Conservation (phyloP, 306 rosid species). For the Fragaria ananassa region DNA sequence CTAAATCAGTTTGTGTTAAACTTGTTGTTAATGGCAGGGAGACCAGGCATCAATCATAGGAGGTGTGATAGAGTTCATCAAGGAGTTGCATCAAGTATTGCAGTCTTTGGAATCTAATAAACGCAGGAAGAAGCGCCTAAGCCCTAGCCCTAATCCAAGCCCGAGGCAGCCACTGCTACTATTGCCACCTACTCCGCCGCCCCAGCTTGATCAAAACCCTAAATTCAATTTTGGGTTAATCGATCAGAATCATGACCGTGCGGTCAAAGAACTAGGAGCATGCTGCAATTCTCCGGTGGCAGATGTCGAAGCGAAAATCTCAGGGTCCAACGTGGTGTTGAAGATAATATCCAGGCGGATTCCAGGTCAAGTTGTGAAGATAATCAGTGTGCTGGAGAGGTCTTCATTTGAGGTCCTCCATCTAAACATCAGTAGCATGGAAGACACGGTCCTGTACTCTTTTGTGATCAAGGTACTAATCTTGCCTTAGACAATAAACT, state of each 20-base stretch:
- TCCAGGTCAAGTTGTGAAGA: constrained; percentile 63
- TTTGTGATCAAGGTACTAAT: constrained; percentile 74
- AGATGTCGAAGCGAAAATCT: constrained; percentile 86
- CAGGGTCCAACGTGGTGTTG: constrained; percentile 73
- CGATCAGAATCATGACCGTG: constrained; percentile 25
- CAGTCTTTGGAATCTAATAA: constrained; percentile 82
- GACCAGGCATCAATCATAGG: constrained; percentile 97
- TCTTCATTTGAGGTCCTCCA: constrained; percentile 86
- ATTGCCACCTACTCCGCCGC: not conserved
- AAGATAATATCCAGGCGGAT: constrained; percentile 58
- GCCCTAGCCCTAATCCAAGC: constrained; percentile 78
- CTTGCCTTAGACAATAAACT: not conserved
- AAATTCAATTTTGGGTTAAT: not conserved
- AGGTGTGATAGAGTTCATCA: constrained; percentile 88
- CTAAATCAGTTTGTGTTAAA: not conserved
- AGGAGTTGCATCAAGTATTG: constrained; percentile 85
- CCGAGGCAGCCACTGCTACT: constrained; percentile 37
- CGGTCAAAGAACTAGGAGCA: constrained; percentile 65
- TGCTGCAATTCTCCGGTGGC: constrained; percentile 83
- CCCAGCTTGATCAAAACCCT: constrained; percentile 4
- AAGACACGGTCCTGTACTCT: constrained; percentile 74
- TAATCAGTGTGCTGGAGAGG: constrained; percentile 63
- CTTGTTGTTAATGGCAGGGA: constrained; percentile 41
- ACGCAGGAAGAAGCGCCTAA: constrained; percentile 83
- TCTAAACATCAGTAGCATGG: constrained; percentile 88